Evolutionary conservation across 345 rosid species (phyloP).

Genomic region (Arabis alpina): DNA sequence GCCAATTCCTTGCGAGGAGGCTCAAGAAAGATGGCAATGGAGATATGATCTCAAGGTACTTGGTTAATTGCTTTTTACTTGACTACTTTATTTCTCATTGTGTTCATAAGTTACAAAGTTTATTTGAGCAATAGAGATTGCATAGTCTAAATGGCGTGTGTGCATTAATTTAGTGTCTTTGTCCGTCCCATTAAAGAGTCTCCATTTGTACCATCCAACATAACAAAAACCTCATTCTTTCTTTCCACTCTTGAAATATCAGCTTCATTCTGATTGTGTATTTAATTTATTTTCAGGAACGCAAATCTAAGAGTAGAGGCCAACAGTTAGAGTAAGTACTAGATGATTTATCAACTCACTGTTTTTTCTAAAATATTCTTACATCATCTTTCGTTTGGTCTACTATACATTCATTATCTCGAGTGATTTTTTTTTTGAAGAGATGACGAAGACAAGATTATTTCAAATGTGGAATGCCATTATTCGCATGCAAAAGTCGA

Average conservation of each 20-base stretch:
- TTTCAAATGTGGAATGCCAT: conserved; percentile 86
- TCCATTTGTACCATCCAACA: not conserved
- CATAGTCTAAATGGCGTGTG: conserved; percentile 26
- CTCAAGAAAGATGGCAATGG: conserved; percentile 83
- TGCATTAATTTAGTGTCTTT: conserved; percentile 1
- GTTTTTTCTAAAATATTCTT: conserved; percentile 14
- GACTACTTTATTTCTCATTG: conserved; percentile 11
- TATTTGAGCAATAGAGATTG: conserved; percentile 8
- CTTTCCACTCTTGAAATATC: not conserved
- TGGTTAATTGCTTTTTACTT: conserved; percentile 20
- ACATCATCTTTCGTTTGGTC: conserved; percentile 17
- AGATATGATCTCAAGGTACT: conserved; percentile 87
- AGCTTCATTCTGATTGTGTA: conserved; percentile 30
- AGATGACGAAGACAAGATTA: conserved; percentile 74
- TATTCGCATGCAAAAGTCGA: conserved; percentile 68
- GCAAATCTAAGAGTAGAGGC: conserved; percentile 43
- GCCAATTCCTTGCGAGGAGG: conserved; percentile 70
- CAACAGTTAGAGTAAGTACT: conserved; percentile 45
- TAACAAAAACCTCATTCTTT: conserved; percentile 10
- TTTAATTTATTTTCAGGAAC: conserved; percentile 52
- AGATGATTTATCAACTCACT: conserved; percentile 22
- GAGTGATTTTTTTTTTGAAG: conserved; percentile 45
- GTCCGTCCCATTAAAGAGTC: not conserved
- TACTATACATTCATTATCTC: conserved; percentile 33
- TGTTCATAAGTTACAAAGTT: conserved; percentile 4